Percentiles rank a stretch among this genome's conserved stretches.
Evolutionary conservation across 2,329 filamentous ascomycete species (phyloP).

Genomic region (Taxawa tesnikishii): DNA sequence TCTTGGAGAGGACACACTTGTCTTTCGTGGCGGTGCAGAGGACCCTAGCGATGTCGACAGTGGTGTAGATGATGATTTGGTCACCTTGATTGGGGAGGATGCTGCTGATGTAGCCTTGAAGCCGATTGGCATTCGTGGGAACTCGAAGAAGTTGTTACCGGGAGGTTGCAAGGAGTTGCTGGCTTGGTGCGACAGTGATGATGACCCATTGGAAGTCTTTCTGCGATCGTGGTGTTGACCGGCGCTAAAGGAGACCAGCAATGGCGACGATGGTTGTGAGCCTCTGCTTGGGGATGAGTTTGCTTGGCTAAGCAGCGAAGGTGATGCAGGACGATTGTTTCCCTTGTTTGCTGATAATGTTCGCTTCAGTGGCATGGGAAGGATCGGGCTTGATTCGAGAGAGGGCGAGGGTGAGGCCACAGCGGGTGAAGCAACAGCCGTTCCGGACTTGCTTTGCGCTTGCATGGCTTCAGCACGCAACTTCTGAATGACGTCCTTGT

Average conservation of each 20-base stretch:
- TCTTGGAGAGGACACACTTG: constrained; percentile 39
- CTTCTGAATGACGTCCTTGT: constrained; percentile 98
- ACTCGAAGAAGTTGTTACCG: constrained; percentile 54
- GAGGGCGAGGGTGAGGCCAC: constrained; percentile 47
- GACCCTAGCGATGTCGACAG: constrained; percentile 35
- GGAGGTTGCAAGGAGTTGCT: constrained; percentile 53
- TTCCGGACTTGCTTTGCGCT: constrained; percentile 40
- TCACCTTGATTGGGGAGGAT: constrained; percentile 41
- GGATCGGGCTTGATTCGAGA: constrained; percentile 73
- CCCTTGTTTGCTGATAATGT: constrained; percentile 74
- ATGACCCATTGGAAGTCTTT: constrained; percentile 86
- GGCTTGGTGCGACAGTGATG: constrained; percentile 69
- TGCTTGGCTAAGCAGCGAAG: constrained; percentile 64
- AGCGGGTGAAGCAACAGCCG: constrained; percentile 21
- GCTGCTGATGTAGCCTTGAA: constrained; percentile 38
- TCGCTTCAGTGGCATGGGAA: constrained; percentile 69
- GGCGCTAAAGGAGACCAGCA: constrained; percentile 94
- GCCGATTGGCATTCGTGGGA: constrained; percentile 45
- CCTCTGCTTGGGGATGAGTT: constrained; percentile 79
- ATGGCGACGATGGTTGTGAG: constrained; percentile 74
- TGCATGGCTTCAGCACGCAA: constrained; percentile 82
- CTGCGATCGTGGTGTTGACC: constrained; percentile 71
- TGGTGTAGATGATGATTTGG: constrained; percentile 33
- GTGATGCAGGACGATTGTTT: constrained; percentile 69
- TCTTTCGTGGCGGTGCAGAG: constrained; percentile 16